Conservation (phyloP, 805 yeast species). For the Metschnikowia baotianmanensis region DNA sequence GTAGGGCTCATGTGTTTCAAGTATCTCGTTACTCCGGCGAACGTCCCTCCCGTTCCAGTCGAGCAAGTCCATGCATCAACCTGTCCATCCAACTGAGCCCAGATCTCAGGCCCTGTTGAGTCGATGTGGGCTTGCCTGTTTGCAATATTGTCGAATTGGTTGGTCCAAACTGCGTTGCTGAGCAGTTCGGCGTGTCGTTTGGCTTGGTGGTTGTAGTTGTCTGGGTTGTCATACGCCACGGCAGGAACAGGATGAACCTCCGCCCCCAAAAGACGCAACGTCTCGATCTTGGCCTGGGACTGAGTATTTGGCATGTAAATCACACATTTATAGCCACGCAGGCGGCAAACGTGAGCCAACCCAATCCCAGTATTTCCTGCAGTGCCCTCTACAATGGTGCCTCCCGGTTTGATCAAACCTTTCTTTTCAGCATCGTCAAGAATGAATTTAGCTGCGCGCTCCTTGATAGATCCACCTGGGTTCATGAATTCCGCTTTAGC, state of each 20-base stretch:
- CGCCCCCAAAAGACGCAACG: slow-evolving; percentile 74
- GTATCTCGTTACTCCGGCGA: slow-evolving; percentile 81
- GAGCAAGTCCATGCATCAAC: slow-evolving; percentile 87
- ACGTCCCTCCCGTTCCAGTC: slow-evolving; percentile 92
- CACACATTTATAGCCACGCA: slow-evolving; percentile 80
- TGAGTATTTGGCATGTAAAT: slow-evolving; percentile 93
- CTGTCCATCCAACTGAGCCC: slow-evolving; percentile 77
- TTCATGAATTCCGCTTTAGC: slow-evolving; percentile 92
- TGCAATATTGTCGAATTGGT: slow-evolving; percentile 86
- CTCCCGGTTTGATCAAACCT: slow-evolving; percentile 68
- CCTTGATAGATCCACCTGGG: slow-evolving; percentile 93
- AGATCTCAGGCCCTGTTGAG: slow-evolving; percentile 90
- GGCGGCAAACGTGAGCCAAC: slow-evolving; percentile 73
- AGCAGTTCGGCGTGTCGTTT: slow-evolving; percentile 74
- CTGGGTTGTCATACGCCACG: slow-evolving; percentile 76
- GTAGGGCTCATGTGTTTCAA: slow-evolving; percentile 64
- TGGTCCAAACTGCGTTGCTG: slow-evolving; percentile 86
- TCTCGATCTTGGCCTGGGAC: slow-evolving; percentile 74
- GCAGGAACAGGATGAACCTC: slow-evolving; percentile 89
- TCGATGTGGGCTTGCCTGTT: slow-evolving; percentile 86
- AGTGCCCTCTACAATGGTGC: slow-evolving; percentile 88
- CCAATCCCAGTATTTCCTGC: slow-evolving; percentile 98
- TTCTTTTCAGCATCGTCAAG: slow-evolving; percentile 73
- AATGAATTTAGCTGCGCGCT: slow-evolving; percentile 80
- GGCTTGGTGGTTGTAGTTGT: slow-evolving; percentile 86